A percentile compares a stretch with the other conserved stretches of the same genome.
Evolutionary conservation across 192 early-diverging fungal genomes (phyloP).

Genomic region (Phycomyces blakesleeanus): DNA sequence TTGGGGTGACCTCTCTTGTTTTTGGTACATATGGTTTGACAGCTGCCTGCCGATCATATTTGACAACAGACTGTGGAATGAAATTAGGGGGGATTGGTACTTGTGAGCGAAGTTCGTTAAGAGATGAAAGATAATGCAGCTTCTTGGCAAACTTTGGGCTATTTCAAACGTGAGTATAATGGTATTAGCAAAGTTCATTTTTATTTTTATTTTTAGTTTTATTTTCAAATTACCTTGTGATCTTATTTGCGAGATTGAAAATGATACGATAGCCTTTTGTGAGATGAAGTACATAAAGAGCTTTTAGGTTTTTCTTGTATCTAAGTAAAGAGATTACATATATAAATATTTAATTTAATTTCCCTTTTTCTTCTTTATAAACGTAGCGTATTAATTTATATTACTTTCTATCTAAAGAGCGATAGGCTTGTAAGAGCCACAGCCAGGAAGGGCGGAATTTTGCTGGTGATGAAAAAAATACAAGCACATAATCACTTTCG

Average conservation of each 20-base stretch:
- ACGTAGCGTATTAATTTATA: no score
- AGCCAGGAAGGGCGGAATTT: conserved; percentile 74
- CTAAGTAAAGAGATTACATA: conserved; percentile 37
- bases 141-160: conserved; percentile 91
- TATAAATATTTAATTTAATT: no score
- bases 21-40: neutral
- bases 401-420: conserved; percentile 74
- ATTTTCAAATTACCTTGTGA: conserved; percentile 86
- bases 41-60: conserved; percentile 39
- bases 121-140: conserved; percentile 72
- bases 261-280: conserved; percentile 77
- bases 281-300: conserved; percentile 90
- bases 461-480: conserved; percentile 79
- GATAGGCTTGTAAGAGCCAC: conserved; percentile 87
- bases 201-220: no score
- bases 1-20: neutral
- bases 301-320: conserved; percentile 93
- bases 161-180: no score
- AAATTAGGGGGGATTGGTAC: conserved; percentile 74
- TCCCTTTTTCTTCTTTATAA: no score
- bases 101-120: conserved; percentile 59
- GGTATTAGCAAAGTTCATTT: no score
- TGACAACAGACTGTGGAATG: conserved; percentile 66
- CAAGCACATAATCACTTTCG: conserved; percentile 86
- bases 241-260: conserved; percentile 78